Conservation (phyloP, 2,329 filamentous ascomycete species). For the Epichloe glyceriae region DNA sequence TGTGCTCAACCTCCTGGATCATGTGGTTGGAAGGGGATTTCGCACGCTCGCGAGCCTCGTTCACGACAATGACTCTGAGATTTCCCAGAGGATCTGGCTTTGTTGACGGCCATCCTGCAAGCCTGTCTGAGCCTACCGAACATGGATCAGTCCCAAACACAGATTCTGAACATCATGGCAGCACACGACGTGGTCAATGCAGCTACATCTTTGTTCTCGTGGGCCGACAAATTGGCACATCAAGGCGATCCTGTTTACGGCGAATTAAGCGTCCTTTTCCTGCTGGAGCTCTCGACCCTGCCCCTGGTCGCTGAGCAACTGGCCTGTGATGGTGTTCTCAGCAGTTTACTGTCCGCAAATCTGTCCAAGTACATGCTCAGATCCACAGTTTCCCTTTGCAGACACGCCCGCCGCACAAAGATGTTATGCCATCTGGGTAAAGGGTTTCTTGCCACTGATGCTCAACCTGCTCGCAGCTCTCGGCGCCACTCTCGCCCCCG, state of each 20-base stretch:
- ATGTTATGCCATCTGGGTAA: constrained; percentile 81
- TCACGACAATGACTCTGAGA: constrained; percentile 54
- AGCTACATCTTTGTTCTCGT: constrained; percentile 79
- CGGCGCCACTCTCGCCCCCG: constrained; percentile 66
- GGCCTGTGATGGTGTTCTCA: constrained; percentile 73
- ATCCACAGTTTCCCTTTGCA: constrained; percentile 61
- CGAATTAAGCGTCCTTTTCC: constrained; percentile 77
- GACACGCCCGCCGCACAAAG: constrained; percentile 53
- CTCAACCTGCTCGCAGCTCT: constrained; percentile 79
- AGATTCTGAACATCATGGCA: constrained; percentile 57
- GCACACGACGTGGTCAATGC: constrained; percentile 66
- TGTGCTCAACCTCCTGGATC: constrained; percentile 67
- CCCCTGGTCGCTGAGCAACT: constrained; percentile 77
- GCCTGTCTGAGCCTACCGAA: constrained; percentile 68
- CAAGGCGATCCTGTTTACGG: constrained; percentile 82
- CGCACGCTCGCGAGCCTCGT: constrained; percentile 67
- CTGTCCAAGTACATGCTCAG: constrained; percentile 67
- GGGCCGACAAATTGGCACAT: constrained; percentile 72
- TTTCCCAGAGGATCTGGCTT: constrained; percentile 66
- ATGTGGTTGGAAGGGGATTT: constrained; percentile 71
- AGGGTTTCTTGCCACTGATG: constrained; percentile 74
- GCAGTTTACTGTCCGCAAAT: constrained; percentile 66
- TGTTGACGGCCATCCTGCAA: constrained; percentile 80
- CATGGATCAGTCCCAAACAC: constrained; percentile 56
- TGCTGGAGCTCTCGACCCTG: constrained; percentile 75